Percentiles rank a stretch among this genome's conserved stretches.
These are phyloP conservation scores for Penicillium antarcticum DNA, from an alignment of 495 filamentous ascomycete genomes.

Conservation along the genomic window DNA sequence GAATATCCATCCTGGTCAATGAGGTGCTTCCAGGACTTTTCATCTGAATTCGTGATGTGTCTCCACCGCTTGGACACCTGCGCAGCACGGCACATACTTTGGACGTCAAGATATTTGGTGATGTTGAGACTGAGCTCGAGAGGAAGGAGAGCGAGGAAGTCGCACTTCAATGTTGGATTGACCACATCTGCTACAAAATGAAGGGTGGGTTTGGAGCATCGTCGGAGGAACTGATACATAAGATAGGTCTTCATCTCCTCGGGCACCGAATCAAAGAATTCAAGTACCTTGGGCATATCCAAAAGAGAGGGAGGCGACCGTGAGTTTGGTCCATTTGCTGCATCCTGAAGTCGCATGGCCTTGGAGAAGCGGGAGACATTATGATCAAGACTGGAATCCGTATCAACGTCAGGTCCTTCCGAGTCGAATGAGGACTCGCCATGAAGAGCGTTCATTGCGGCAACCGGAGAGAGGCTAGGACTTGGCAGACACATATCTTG, in stretches of 20 bases:
- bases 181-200: slow-evolving; percentile 90
- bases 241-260: slow-evolving; percentile 85
- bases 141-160: slow-evolving; percentile 81
- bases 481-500: slow-evolving; percentile 93
- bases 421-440: slow-evolving; percentile 45
- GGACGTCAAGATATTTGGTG: slow-evolving; percentile 78
- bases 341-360: slow-evolving; percentile 18
- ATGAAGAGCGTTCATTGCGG: slow-evolving; percentile 64
- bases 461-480: slow-evolving; percentile 88
- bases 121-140: slow-evolving; percentile 84
- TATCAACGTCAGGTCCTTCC: slow-evolving; percentile 43
- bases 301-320: slow-evolving; percentile 48
- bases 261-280: slow-evolving; percentile 87
- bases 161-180: slow-evolving; percentile 94
- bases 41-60: slow-evolving; percentile 82
- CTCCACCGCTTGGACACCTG: slow-evolving; percentile 96
- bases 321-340: slow-evolving; percentile 6
- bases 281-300: slow-evolving; percentile 80
- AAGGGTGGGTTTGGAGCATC: slow-evolving; percentile 85
- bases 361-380: slow-evolving; percentile 24
- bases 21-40: slow-evolving; percentile 92
- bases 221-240: slow-evolving; percentile 90
- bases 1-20: slow-evolving; percentile 80
- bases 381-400: slow-evolving; percentile 45
- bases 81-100: slow-evolving; percentile 85